Base-by-base conservation (phyloP, 805 yeast species). In the Kodamaea hsintzibuensis region DNA sequence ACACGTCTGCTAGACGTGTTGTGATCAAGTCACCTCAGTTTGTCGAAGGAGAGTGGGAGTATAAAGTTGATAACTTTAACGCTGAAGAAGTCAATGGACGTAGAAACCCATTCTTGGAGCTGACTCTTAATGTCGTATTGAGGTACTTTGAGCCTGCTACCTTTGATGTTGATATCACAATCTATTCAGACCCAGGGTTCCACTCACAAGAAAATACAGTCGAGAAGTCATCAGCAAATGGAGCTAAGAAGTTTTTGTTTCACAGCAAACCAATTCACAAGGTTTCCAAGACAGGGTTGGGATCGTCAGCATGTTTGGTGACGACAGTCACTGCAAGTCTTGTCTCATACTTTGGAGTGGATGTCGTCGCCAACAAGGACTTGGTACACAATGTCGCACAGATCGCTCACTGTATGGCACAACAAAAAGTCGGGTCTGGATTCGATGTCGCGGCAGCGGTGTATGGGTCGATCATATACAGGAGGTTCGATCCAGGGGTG, bases 381-480 rank as follows among this genome's bases (percentile, higher is more conserved):
- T 56, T 67, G n/a, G 76, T 93, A 37, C 98, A 95, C 67, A 93
- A 91, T 62, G 70, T 91, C 25, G 83, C 97, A 0, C 99, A 95
- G 67, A 76, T 89, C 7, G 87, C 96, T 0, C 99, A 95, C 68
- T 92, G 97, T 67, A 80, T 83, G 54, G 98, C 99, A 2, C 99
- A 95, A 68, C 89, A 90, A 33, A 95, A 95, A 69, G 85, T 95
- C 22, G 99, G 99, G 0, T 91, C 97, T 2, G 99, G 99, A 0
- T 95, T 95, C 69, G 99, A 95, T 66, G 96, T 95, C 42, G 98
- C 97, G 0, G 86, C 98, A 22, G 99, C 99, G 0, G 86, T 89
- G 0, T 93, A 80, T 69, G 99, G 99, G 1, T 88, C 97, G 0
- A 87, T 92, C 46, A 78, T 85, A 5, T 95, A 95, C 69, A 78